A percentile compares a stretch with the other conserved stretches of the same genome.
Conservation (phyloP, 768 basidiomycete species). For the Sistotremastrum suecicum region DNA sequence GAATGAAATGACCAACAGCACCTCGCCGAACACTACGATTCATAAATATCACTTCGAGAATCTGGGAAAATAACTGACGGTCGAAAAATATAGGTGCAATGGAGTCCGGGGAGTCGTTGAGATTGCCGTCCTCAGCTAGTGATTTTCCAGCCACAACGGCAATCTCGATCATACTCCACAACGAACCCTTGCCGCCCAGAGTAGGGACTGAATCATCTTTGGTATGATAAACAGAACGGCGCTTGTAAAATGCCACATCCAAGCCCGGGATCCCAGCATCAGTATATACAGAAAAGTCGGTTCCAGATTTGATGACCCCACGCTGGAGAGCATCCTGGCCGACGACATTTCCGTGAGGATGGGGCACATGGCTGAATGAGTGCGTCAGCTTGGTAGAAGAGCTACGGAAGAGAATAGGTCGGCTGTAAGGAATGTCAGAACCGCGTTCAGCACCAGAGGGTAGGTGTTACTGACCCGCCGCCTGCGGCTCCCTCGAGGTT, state of each 20-base stretch:
- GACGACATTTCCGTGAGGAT: conserved; percentile 62
- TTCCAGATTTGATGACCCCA: conserved; percentile 51
- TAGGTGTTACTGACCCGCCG: conserved; percentile 40
- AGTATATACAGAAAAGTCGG: conserved; percentile 62
- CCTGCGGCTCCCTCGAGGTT: conserved; percentile 74
- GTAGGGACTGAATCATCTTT: conserved; percentile 53
- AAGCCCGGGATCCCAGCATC: conserved; percentile 45
- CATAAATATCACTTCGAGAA: neutral
- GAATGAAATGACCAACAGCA: conserved; percentile 42
- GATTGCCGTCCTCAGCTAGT: conserved; percentile 32
- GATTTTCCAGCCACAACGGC: conserved; percentile 38
- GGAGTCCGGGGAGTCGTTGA: conserved; percentile 12
- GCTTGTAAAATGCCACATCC: conserved; percentile 68
- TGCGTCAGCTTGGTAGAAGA: conserved; percentile 44
- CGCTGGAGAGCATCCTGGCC: conserved; percentile 55
- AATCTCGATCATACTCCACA: conserved; percentile 75
- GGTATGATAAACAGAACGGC: conserved; percentile 66
- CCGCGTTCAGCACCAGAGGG: neutral
- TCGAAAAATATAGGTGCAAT: conserved; percentile 56
- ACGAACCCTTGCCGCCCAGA: conserved; percentile 32
- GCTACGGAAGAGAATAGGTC: conserved; percentile 63
- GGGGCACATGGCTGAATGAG: conserved; percentile 39
- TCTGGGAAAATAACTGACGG: conserved; percentile 26
- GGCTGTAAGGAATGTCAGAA: conserved; percentile 25
- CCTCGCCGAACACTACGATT: conserved; percentile 41